A percentile compares a stretch with the other conserved stretches of the same genome.
These are phyloP conservation scores for Groenewaldozyma salmanticensis DNA, from an alignment of 805 yeast genomes.

Conservation along the genomic window DNA sequence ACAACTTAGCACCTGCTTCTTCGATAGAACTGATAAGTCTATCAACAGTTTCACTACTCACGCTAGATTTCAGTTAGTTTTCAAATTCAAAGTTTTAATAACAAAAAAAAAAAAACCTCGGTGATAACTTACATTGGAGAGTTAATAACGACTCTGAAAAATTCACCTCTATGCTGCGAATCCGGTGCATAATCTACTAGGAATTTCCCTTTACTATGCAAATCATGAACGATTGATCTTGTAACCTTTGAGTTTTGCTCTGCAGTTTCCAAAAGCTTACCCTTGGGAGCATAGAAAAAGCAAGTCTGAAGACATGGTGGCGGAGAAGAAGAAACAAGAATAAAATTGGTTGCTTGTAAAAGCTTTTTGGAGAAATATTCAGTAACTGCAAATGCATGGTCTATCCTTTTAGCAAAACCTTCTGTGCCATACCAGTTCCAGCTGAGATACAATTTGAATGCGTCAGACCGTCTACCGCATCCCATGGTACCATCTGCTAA, in stretches of 20 bases:
- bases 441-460: constrained; percentile 64
- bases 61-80: constrained; percentile 16
- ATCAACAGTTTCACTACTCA: constrained; percentile 37
- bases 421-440: constrained; percentile 70
- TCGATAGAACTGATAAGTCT: constrained; percentile 34
- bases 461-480: constrained; percentile 79
- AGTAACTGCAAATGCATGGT: constrained; percentile 62
- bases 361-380: constrained; percentile 48
- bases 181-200: constrained; percentile 72
- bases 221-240: constrained; percentile 46
- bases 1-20: constrained; percentile 24
- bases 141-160: constrained; percentile 76
- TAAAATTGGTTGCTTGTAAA: constrained; percentile 35
- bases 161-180: constrained; percentile 52
- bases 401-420: constrained; percentile 58
- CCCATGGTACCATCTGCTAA: constrained; percentile 89
- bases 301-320: constrained; percentile 82
- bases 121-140: constrained; percentile 39
- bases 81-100: background rate
- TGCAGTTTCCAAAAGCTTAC: constrained; percentile 22
- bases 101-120: background rate
- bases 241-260: constrained; percentile 46
- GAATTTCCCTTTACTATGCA: constrained; percentile 57
- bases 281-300: constrained; percentile 54
- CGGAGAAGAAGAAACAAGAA: constrained; percentile 43